Evolutionary conservation across 805 yeast genomes (phyloP).

Genomic region (Ogataea glucozyma): DNA sequence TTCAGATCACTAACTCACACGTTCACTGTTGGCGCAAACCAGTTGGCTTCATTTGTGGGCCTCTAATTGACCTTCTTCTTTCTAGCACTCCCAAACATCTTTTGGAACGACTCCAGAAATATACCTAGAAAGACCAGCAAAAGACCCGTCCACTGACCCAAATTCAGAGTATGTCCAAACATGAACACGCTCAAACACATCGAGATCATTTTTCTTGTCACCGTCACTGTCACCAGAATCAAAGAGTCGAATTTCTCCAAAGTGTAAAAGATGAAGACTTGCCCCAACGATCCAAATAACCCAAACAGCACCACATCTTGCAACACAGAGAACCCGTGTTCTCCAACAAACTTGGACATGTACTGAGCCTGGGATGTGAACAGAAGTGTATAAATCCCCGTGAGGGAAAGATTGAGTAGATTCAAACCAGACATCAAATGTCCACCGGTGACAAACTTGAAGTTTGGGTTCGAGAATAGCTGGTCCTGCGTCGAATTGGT

Average conservation of each 20-base stretch:
- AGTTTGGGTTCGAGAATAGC: constrained; percentile 53
- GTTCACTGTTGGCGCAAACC: no score
- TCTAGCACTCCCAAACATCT: constrained; percentile 27
- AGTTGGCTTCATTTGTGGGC: no score
- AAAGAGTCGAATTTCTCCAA: constrained; percentile 84
- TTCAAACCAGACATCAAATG: constrained; percentile 78
- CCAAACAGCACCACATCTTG: constrained; percentile 67
- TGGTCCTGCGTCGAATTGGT: constrained; percentile 94
- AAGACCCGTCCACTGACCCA: constrained; percentile 78
- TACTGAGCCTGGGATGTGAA: constrained; percentile 53
- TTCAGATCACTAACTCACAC: no score
- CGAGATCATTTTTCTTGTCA: constrained; percentile 93
- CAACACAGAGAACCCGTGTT: constrained; percentile 53
- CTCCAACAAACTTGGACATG: constrained; percentile 46
- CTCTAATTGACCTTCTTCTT: constrained; percentile 3
- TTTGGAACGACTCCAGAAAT: constrained; percentile 68
- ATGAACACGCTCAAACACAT: constrained; percentile 87
- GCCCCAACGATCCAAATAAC: constrained; percentile 86
- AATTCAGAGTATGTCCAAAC: constrained; percentile 73
- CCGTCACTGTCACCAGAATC: constrained; percentile 87
- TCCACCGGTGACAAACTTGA: constrained; percentile 66
- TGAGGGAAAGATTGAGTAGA: constrained; percentile 45
- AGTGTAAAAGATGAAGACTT: constrained; percentile 86
- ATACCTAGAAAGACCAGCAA: constrained; percentile 82
- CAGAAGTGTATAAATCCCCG: constrained; percentile 47